Evolutionary conservation across 208 protist genomes (phyloP).

Genomic region (Zelonia costaricensis): DNA sequence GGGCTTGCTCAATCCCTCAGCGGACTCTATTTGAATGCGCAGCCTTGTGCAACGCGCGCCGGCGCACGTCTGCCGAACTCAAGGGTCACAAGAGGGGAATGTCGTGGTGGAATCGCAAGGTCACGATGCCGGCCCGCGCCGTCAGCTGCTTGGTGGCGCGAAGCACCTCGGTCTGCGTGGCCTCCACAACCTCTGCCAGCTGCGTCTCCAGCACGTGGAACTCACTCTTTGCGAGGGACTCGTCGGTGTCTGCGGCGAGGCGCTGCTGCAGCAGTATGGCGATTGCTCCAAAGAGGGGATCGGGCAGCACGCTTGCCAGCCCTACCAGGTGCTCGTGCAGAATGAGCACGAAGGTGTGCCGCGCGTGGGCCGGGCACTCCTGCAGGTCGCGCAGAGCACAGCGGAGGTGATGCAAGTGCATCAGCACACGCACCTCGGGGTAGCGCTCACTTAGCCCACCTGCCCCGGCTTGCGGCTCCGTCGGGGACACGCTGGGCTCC

Average conservation of each 20-base stretch:
- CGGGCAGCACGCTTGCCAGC: slow-evolving; percentile 50
- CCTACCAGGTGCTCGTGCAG: slow-evolving; percentile 27
- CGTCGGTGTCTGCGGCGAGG: neutral
- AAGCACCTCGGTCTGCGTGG: slow-evolving; percentile 51
- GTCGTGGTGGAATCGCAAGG: slow-evolving; percentile 42
- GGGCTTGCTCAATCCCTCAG: no score
- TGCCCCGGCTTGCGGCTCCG: neutral
- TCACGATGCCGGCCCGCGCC: slow-evolving; percentile 32
- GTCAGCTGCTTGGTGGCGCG: slow-evolving; percentile 40
- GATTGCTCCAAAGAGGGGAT: slow-evolving; percentile 66
- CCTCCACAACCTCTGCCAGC: slow-evolving; percentile 38
- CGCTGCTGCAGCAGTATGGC: slow-evolving; percentile 27
- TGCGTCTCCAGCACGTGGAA: slow-evolving; percentile 44
- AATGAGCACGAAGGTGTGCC: slow-evolving; percentile 20
- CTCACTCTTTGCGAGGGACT: neutral
- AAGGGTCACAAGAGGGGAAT: slow-evolving; percentile 38
- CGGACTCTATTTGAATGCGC: no score
- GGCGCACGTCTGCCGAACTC: no score
- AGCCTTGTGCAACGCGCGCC: no score
- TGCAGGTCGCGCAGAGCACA: slow-evolving; percentile 52
- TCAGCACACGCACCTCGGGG: slow-evolving; percentile 57
- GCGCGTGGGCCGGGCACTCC: slow-evolving; percentile 29
- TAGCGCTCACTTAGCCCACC: slow-evolving; percentile 28
- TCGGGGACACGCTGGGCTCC: neutral
- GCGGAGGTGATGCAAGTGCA: slow-evolving; percentile 48